Evolutionary conservation across 345 rosid species (phyloP).

Genomic region (Rhizophora mangle): DNA sequence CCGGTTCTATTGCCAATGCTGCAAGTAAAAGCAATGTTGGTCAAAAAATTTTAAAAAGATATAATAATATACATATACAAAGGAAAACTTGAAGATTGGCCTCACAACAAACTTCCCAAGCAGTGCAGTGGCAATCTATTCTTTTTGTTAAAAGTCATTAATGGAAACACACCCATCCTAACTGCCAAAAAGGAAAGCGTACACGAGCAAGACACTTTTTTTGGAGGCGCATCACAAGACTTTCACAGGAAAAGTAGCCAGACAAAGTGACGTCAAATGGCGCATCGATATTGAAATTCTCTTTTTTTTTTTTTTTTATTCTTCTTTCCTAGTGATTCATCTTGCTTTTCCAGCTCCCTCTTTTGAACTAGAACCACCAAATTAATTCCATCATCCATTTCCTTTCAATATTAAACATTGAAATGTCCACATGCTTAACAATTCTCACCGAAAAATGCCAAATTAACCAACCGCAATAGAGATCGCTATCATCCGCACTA

Average conservation of each 20-base stretch:
- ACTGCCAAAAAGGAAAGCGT: slow-evolving; percentile 17
- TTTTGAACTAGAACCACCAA: slow-evolving; percentile 4
- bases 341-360: slow-evolving; percentile 11
- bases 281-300: slow-evolving; percentile 1
- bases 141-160: background rate
- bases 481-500: background rate
- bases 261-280: slow-evolving; percentile 26
- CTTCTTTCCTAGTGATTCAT: background rate
- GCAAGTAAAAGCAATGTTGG: slow-evolving; percentile 6
- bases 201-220: slow-evolving; percentile 52
- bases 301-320: background rate
- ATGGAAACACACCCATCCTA: slow-evolving; percentile 10
- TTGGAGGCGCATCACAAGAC: slow-evolving; percentile 44
- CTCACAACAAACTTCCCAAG: slow-evolving; percentile 5
- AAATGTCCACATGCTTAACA: no score
- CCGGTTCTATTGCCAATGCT: slow-evolving; percentile 39
- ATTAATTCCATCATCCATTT: slow-evolving; percentile 1
- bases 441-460: background rate
- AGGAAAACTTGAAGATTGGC: background rate
- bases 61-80: background rate
- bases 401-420: background rate
- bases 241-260: slow-evolving; percentile 11
- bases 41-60: background rate
- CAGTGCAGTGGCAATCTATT: slow-evolving; percentile 8
- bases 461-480: background rate